phyloP scores from a whole-genome alignment of 1,284 basidiomycete genomes.

The Ustilago tritici region DNA sequence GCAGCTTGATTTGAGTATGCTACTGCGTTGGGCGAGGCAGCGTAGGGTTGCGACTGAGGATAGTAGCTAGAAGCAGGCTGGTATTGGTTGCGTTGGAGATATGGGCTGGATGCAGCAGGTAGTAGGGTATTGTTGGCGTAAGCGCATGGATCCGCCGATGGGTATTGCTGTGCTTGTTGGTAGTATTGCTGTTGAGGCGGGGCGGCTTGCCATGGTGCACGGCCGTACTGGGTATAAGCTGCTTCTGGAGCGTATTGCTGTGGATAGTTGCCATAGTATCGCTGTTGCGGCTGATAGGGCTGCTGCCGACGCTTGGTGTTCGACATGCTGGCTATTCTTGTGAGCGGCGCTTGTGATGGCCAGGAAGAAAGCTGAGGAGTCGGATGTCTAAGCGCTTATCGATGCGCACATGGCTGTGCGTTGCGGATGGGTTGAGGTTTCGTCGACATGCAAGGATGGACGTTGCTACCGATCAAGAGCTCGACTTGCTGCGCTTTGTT shows the following conservation, averaged over 20 bases:
- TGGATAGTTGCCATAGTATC: constrained; percentile 3
- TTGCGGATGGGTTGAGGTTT: neutral
- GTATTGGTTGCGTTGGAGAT: constrained; percentile 16
- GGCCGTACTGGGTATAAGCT: constrained; percentile 13
- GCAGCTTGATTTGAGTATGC: constrained; percentile 3
- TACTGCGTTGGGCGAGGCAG: neutral
- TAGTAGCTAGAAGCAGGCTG: neutral
- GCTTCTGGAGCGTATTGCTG: constrained; percentile 23
- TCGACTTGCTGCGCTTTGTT: neutral
- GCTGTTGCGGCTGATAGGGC: constrained; percentile 8
- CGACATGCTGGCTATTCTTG: constrained; percentile 29
- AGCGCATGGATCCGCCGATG: constrained; percentile 22
- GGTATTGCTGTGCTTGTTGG: constrained; percentile 24
- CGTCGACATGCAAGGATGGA: neutral
- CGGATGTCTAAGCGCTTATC: neutral
- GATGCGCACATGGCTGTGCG: constrained; percentile 24
- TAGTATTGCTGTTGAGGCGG: constrained; percentile 18
- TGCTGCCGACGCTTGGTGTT: constrained; percentile 18
- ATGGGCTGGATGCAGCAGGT: constrained; percentile 8
- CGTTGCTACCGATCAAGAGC: neutral
- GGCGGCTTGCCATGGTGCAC: constrained; percentile 16
- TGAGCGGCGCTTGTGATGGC: neutral
- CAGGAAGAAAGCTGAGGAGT: neutral
- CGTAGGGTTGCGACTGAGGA: constrained; percentile 7
- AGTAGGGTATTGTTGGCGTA: neutral